Evolutionary conservation across 306 rosid genomes (phyloP).

Genomic region (Cucumis cinereus): DNA sequence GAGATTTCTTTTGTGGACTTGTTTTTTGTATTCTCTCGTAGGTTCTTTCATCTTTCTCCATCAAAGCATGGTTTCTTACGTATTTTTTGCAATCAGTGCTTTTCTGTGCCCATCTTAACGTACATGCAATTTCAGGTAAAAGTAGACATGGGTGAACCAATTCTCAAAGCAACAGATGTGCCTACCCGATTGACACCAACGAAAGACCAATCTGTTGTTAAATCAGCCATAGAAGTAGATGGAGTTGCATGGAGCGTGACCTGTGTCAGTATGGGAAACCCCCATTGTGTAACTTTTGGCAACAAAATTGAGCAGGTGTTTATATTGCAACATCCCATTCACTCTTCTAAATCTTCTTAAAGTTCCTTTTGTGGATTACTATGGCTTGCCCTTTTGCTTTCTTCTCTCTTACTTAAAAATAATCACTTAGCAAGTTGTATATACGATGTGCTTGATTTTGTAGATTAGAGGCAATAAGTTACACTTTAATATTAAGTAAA

Average conservation of each 20-base stretch:
- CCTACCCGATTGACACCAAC: constrained; percentile 62
- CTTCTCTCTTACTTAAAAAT: background rate
- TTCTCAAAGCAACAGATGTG: constrained; percentile 69
- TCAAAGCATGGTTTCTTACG: background rate
- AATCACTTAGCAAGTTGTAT: background rate
- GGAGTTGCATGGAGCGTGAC: constrained; percentile 82
- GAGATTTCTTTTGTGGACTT: background rate
- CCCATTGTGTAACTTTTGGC: constrained; percentile 74
- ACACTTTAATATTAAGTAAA: background rate
- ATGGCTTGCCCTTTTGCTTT: background rate
- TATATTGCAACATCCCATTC: background rate
- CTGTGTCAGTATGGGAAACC: constrained; percentile 98
- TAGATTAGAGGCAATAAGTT: background rate
- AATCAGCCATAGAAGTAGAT: constrained; percentile 53
- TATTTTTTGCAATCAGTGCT: background rate
- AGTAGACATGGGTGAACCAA: constrained; percentile 96
- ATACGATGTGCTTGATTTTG: background rate
- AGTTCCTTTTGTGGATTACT: background rate
- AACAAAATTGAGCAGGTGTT: constrained; percentile 48
- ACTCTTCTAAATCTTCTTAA: background rate
- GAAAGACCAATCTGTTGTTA: constrained; percentile 46
- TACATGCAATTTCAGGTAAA: constrained; percentile 45
- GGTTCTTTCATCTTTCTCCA: background rate
- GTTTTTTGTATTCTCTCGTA: background rate
- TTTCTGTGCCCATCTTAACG: background rate